Conservation (phyloP, 2,329 filamentous ascomycete genomes). For the Neofusicoccum ribis region DNA sequence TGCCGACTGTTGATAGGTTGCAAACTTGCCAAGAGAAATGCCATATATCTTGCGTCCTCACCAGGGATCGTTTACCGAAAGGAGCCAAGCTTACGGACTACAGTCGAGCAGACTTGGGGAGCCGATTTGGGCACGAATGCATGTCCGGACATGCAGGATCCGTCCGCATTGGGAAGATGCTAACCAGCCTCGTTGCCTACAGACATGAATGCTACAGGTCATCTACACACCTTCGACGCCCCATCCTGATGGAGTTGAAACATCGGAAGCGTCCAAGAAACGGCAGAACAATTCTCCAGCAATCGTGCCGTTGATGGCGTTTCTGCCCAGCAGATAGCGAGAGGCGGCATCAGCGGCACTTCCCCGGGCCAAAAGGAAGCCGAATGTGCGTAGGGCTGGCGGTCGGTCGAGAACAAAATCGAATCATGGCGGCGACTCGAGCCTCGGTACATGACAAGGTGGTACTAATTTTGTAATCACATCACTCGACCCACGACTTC, state of each 20-base stretch:
- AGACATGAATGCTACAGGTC: not conserved
- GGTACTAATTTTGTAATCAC: not conserved
- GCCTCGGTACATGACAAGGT: not conserved
- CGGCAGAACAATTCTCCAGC: slow-evolving; percentile 4
- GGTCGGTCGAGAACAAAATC: not conserved
- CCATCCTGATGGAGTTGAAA: not conserved
- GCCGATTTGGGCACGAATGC: not conserved
- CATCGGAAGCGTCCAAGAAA: not conserved
- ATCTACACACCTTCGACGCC: not conserved
- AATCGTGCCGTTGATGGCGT: not conserved
- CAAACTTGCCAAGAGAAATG: not conserved
- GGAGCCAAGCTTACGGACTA: not conserved
- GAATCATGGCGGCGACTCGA: not conserved
- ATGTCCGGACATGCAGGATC: not conserved
- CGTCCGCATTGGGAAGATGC: not conserved
- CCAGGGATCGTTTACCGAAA: not conserved
- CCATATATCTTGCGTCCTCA: not conserved
- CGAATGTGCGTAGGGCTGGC: not conserved
- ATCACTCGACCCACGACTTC: not conserved
- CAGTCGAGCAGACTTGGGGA: not conserved
- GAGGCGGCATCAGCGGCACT: not conserved
- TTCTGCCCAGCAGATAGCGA: not conserved
- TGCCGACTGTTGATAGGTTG: not conserved
- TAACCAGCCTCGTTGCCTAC: not conserved
- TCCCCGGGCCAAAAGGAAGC: not conserved